A percentile compares a stretch with the other conserved stretches of the same genome.
phyloP scores from a whole-genome alignment of 148 eudicot species.

The Bassia scoparia region DNA sequence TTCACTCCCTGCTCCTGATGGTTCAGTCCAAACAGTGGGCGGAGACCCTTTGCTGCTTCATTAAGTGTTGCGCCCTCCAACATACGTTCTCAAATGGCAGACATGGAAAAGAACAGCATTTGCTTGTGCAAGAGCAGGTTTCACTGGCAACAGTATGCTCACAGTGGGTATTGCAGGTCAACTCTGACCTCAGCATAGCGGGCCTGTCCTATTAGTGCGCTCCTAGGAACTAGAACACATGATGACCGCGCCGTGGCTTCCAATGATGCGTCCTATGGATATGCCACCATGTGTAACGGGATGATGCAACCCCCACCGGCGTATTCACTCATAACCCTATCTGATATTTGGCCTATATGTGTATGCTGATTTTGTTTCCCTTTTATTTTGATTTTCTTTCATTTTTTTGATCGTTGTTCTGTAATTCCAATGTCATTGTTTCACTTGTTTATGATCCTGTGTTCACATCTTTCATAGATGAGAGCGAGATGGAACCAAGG shows the following conservation, averaged over 20 bases:
- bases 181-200: conserved; percentile 55
- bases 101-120: conserved; percentile 82
- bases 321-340: conserved; percentile 59
- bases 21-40: conserved; percentile 56
- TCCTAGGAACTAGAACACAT: conserved; percentile 43
- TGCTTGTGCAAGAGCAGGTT: conserved; percentile 70
- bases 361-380: conserved; percentile 17
- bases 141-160: conserved; percentile 83
- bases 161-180: conserved; percentile 81
- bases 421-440: conserved; percentile 18
- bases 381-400: not conserved
- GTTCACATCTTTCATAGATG: conserved; percentile 6
- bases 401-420: not conserved
- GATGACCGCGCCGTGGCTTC: conserved; percentile 35
- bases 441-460: conserved; percentile 19
- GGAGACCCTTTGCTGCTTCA: conserved; percentile 75
- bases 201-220: conserved; percentile 52
- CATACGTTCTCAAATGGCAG: conserved; percentile 88
- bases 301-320: conserved; percentile 61
- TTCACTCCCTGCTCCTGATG: conserved; percentile 81
- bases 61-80: conserved; percentile 62
- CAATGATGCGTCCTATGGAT: conserved; percentile 69
- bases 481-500: not conserved
- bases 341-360: conserved; percentile 29
- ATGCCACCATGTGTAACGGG: conserved; percentile 67